Base-by-base conservation (phyloP, 1,139 yeast species). In the Eremothecium coryli region DNA sequence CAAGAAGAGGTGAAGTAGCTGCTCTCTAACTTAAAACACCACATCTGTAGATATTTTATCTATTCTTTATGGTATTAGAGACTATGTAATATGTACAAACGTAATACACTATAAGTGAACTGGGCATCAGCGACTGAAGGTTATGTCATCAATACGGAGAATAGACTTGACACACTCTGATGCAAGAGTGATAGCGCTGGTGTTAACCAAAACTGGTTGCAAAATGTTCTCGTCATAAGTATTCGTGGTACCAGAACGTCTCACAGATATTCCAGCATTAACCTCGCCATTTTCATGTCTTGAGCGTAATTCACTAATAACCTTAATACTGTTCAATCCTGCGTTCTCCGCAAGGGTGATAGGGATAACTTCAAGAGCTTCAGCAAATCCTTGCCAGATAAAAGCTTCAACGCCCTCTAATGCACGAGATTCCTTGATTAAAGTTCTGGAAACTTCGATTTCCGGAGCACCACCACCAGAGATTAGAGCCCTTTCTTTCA, bases 401-500 rank as follows among this genome's bases (percentile, higher is more conserved):
- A 86, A 79, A 37, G 93, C 93, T 60, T 90, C 96, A 5, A 88
- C 86, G 31, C 99, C 98, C 14, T 85, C 72, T 45, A 84, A 67
- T 31, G 75, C 65, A 42, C 80, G 73, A 14, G 95, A 71, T 61
- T 88, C 96, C 51, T 76, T 78, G 60, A 74, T 68, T 49, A 90
- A 65, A 17, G 76, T 74, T 51, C 94, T 76, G 4, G 97, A 79
- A 11, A 88, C 81, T 65, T 90, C 98, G 48, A 90, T 76, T 64
- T 90, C 99, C 31, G 98, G 95, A 4, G 98, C 97, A 48, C 98
- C 98, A 46, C 99, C 98, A 50, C 99, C 99, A 10, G 97, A 96
- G 62, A 90, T 85, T 54, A 90, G 68, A 2, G 95, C 97, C 56
- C 76, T 82, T 61, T 86, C 90, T 60, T 90, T 88, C 26, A 93